A percentile compares a stretch with the other conserved stretches of the same genome.
phyloP scores from a whole-genome alignment of 768 basidiomycete genomes.

The Kwoniella heveanensis region DNA sequence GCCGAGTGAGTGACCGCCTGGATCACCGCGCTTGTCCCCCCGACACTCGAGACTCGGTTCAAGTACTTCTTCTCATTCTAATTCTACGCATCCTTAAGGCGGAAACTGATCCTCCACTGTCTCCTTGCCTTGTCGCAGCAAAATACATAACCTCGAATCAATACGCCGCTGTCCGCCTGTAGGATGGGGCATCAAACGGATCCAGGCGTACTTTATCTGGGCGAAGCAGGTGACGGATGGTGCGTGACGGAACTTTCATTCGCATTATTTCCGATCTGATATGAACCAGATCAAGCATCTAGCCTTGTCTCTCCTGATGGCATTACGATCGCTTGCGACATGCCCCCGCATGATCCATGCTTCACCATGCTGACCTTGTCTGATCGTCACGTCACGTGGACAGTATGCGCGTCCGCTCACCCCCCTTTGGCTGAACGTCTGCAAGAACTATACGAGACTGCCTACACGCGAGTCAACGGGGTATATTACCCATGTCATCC shows the following conservation, averaged over 20 bases:
- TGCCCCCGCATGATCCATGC: no score
- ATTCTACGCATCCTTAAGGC: no score
- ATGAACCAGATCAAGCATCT: no score
- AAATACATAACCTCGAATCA: slow-evolving; percentile 53
- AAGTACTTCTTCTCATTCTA: no score
- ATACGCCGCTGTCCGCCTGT: slow-evolving; percentile 52
- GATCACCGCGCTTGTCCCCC: no score
- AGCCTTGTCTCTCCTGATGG: no score
- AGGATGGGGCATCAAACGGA: slow-evolving; percentile 49
- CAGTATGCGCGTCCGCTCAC: slow-evolving; percentile 46
- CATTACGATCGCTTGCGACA: no score
- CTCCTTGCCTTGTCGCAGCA: no score
- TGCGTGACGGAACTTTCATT: slow-evolving; percentile 25
- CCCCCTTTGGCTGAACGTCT: slow-evolving; percentile 34
- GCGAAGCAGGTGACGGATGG: slow-evolving; percentile 51
- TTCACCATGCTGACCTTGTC: no score
- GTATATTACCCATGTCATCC: slow-evolving; percentile 50
- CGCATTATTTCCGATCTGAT: no score
- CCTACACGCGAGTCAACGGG: slow-evolving; percentile 45
- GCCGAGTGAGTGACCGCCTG: slow-evolving; percentile 44
- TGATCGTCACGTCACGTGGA: neutral
- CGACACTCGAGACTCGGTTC: no score
- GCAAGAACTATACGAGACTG: slow-evolving; percentile 47
- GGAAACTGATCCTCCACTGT: no score
- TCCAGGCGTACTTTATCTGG: slow-evolving; percentile 54